A percentile compares a stretch with the other conserved stretches of the same genome.
phyloP scores from a whole-genome alignment of 768 basidiomycete species.

The Multifurca ochricompacta region DNA sequence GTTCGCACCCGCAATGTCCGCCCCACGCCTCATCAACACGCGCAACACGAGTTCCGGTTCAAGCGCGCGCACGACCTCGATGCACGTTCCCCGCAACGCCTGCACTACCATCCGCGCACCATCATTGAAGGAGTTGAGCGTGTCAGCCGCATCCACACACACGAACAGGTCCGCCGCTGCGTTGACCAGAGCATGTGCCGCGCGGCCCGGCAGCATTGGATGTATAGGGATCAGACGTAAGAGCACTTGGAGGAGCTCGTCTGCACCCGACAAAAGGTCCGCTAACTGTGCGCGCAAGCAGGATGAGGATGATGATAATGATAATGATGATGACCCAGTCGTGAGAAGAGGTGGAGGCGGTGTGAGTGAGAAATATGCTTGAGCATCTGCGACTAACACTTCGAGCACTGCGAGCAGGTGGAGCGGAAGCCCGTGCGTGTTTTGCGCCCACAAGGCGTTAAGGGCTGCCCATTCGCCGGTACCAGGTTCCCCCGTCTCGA shows the following conservation, averaged over 20 bases:
- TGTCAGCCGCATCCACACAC: conserved; percentile 41
- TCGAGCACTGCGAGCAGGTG: conserved; percentile 47
- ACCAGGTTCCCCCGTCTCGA: conserved; percentile 34
- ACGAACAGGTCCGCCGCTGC: conserved; percentile 48
- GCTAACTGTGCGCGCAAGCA: conserved; percentile 36
- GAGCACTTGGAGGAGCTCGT: conserved; percentile 49
- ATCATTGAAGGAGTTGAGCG: conserved; percentile 33
- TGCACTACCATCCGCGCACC: conserved; percentile 40
- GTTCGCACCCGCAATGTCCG: conserved; percentile 24
- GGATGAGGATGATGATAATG: no score
- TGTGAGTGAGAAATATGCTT: conserved; percentile 40
- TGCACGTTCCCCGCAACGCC: conserved; percentile 41
- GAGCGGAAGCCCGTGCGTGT: conserved; percentile 46
- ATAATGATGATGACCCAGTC: no score
- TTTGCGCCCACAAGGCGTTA: conserved; percentile 53
- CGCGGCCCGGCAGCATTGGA: conserved; percentile 44
- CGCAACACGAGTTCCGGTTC: conserved; percentile 47
- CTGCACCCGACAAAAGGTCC: conserved; percentile 46
- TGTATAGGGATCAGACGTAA: conserved; percentile 38
- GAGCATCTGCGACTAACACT: conserved; percentile 46
- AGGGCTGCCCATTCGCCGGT: conserved; percentile 47
- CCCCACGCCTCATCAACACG: conserved; percentile 45
- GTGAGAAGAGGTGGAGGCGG: conserved; percentile 18
- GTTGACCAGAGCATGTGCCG: conserved; percentile 36
- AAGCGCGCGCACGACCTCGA: conserved; percentile 40